Base-by-base conservation (phyloP, 2,329 filamentous ascomycete species). In the Escovopsis weberi region DNA sequence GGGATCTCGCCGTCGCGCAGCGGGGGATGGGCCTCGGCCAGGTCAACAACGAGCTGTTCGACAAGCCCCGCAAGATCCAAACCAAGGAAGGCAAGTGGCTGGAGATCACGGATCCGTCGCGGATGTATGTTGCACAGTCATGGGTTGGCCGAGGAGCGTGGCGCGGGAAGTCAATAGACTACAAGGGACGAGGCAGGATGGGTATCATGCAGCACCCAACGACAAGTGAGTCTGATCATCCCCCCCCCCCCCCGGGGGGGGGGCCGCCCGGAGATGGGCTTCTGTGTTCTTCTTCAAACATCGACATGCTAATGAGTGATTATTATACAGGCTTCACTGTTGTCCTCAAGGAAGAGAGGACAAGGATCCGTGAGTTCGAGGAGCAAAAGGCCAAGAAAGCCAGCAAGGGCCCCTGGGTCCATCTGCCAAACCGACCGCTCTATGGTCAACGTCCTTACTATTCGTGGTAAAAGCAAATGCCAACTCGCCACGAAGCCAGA, bases 291-390 rank as follows among this genome's bases (percentile, higher is more conserved):
- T 32, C 8, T 11, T 32, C 8, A 9, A 11, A 7, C 28, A 32
- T 32, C 11, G 35, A 6, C 10, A 19, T 19, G 6, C 35, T 37
- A 30, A 30, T 18, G 32, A 10, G 9, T 15, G 8, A 8, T 12
- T 34, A 7, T 15, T 10, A 6, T 19, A 7, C 51, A 87, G 85
- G 73, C 50, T 74, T 95, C 47, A 78, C 80, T 0, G 65, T 98
- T 33, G 61, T 94, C 12, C 67, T 98, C 57, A 98, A 96, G 67
- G 91, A 98, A 59, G 88, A 96, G 61, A 83, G 82, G 61, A 94
- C 91, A 6, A 73, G 87, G 43, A 79, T 95, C 55, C 76, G 91
- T 47, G 74, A 87, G 58, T 76, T 82, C 55, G 70, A 85, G 44
- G 87, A 95, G 56, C 77, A 80, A 45, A 72, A 85, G 57, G 78